These are phyloP conservation scores for Dothistroma septosporum DNA, from an alignment of 2,329 filamentous ascomycete species.

Conservation along the genomic window DNA sequence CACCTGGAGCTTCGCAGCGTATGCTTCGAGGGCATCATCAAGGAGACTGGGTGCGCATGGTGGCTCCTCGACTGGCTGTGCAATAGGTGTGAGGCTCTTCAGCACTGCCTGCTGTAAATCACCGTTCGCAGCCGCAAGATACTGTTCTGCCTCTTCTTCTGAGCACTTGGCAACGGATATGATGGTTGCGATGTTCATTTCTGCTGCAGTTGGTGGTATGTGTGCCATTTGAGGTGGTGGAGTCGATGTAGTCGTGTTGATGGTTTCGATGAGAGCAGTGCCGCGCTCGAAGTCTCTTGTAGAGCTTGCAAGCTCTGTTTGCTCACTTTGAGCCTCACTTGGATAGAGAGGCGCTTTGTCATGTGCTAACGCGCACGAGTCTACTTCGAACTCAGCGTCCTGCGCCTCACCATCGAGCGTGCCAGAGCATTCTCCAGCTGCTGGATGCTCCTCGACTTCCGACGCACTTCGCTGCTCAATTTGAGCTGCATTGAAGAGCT, in stretches of 20 bases:
- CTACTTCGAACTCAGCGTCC: background rate
- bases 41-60: conserved; percentile 6
- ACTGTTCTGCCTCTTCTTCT: background rate
- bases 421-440: background rate
- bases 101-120: background rate
- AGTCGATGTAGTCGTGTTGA: background rate
- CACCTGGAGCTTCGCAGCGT: background rate
- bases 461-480: too few relatives aligned
- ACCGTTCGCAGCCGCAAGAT: background rate
- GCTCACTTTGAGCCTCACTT: background rate
- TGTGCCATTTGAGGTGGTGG: background rate
- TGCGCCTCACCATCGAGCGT: background rate
- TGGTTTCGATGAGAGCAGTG: background rate
- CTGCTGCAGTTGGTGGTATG: background rate
- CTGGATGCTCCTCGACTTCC: background rate
- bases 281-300: background rate
- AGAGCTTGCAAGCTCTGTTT: background rate
- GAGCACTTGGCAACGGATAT: background rate
- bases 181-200: background rate
- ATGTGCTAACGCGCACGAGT: background rate
- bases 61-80: background rate
- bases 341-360: background rate
- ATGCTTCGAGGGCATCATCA: conserved; percentile 11
- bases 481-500: background rate
- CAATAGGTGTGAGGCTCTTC: background rate